Percentiles rank a stretch among this genome's conserved stretches.
phyloP scores from a whole-genome alignment of 2,329 filamentous ascomycete species.

The Trichoderma gracile region DNA sequence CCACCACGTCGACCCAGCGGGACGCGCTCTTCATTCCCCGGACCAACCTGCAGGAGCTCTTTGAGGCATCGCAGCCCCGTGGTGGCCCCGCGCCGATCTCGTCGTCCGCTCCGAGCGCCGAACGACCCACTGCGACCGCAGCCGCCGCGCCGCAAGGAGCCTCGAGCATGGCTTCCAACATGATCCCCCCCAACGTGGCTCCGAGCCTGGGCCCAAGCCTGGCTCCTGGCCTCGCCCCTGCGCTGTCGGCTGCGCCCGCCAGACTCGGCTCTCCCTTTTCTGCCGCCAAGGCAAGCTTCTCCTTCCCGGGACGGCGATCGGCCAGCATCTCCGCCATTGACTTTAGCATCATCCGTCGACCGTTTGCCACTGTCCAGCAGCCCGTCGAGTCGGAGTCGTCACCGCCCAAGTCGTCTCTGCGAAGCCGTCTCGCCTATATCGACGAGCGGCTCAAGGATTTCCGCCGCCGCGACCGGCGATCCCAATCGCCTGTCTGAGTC shows the following conservation, averaged over 20 bases:
- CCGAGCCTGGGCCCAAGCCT: constrained; percentile 24
- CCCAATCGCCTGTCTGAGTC: constrained; percentile 45
- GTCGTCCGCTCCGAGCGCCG: neutral
- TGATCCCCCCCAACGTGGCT: neutral
- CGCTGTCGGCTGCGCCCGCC: constrained; percentile 42
- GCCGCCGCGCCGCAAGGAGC: constrained; percentile 13
- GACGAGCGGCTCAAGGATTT: constrained; percentile 59
- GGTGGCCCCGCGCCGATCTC: neutral
- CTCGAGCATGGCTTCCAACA: neutral
- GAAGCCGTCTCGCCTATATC: constrained; percentile 57
- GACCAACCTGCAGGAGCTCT: constrained; percentile 45
- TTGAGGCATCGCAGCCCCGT: constrained; percentile 37
- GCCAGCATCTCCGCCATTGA: constrained; percentile 50
- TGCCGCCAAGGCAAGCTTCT: constrained; percentile 53
- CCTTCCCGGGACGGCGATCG: constrained; percentile 60
- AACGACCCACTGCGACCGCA: neutral
- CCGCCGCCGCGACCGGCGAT: constrained; percentile 49
- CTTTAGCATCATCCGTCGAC: constrained; percentile 48
- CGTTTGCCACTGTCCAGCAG: constrained; percentile 60
- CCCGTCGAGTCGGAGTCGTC: constrained; percentile 37
- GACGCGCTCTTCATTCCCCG: constrained; percentile 46
- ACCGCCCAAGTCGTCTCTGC: constrained; percentile 45
- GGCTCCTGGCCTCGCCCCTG: constrained; percentile 30
- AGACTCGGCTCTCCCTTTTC: constrained; percentile 63
- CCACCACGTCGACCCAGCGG: constrained; percentile 36